Base-by-base conservation (phyloP, 2,329 filamentous ascomycete genomes). In the Paraconiothyrium sp. region DNA sequence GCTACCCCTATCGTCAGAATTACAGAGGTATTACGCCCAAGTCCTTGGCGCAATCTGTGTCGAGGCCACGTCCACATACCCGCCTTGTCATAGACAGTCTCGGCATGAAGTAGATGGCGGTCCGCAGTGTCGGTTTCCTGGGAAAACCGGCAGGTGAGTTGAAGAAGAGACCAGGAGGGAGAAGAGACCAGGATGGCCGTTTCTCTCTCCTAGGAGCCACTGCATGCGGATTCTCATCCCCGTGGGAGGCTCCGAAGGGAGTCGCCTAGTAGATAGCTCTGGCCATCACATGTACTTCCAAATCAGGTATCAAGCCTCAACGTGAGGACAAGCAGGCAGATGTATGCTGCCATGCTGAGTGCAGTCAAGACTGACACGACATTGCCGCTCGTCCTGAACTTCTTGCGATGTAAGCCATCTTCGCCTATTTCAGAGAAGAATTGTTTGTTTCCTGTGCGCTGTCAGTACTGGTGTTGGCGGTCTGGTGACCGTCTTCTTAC, bases 341-440 rank as follows among this genome's bases (percentile, higher is more conserved):
- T 79, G 72, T 90, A 90, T 30, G 88, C 88, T 13, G 85, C 86
- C 16, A 90, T 76, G 70, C 86, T 89, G 72, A 90, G 74, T 27
- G 84, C 85, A 14, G 88, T 89, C 75, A 90, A 74, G 32, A 88
- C 83, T 48, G 88, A 81, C 3, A 90, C 88, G 8, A 89, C 87
- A 75, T 90, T 90, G 35, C 88, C 88, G 76, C 86, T 89, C 16
- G 88, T 90, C 59, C 87, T 81, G 72, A 90, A 90, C 67, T 84
- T 87, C 76, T 87, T 87, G 65, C 85, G 82, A 67, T 84, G 84
- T 67, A 89, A 73, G 2, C 88, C 88, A 74, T 89, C 86, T 44
- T 88, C 85, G 44, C 86, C 85, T 20, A 84, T 76, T 59, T 85
- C 84, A 63, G 84, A 87, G 79, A 98, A 98, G 82, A 99, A 98